Conservation (phyloP, 83 land plant species). For the Picea mariana region DNA sequence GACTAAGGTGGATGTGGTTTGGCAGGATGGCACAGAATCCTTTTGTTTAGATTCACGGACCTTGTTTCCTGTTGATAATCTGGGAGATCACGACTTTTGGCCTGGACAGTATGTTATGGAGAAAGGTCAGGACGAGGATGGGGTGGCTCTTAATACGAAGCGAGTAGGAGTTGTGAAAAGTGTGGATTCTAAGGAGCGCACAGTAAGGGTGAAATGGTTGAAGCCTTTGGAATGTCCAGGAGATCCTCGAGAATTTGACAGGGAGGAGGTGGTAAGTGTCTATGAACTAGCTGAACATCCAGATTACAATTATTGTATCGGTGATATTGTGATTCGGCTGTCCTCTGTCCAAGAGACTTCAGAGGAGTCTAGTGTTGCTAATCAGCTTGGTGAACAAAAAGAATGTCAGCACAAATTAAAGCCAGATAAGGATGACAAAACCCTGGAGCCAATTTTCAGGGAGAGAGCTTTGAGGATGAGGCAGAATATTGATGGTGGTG, state of each 20-base stretch:
- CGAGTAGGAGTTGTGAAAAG: constrained; percentile 75
- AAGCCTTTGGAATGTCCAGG: constrained; percentile 21
- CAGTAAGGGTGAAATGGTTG: constrained; percentile 84
- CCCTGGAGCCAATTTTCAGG: not conserved
- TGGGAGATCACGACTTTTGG: constrained; percentile 86
- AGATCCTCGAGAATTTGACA: constrained; percentile 25
- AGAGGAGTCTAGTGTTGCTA: not conserved
- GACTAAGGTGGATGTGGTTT: constrained; percentile 72
- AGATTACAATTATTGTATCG: constrained; percentile 64
- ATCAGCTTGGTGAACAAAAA: not conserved
- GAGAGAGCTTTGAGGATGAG: not conserved
- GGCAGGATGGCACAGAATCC: constrained; percentile 89
- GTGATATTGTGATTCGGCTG: constrained; percentile 70
- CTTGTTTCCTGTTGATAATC: constrained; percentile 58
- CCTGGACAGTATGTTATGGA: constrained; percentile 85
- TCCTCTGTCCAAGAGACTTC: constrained; percentile 5
- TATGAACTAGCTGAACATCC: constrained; percentile 94
- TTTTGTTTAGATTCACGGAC: constrained; percentile 50
- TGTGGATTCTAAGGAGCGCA: constrained; percentile 82
- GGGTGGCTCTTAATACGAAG: constrained; percentile 20
- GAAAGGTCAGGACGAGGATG: constrained; percentile 55
- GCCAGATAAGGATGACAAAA: not conserved
- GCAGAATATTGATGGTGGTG: constrained; percentile 4
- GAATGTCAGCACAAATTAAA: not conserved
- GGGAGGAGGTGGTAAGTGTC: constrained; percentile 82